These are phyloP conservation scores for Russula sp. DNA, from an alignment of 768 basidiomycete genomes.

Conservation along the genomic window DNA sequence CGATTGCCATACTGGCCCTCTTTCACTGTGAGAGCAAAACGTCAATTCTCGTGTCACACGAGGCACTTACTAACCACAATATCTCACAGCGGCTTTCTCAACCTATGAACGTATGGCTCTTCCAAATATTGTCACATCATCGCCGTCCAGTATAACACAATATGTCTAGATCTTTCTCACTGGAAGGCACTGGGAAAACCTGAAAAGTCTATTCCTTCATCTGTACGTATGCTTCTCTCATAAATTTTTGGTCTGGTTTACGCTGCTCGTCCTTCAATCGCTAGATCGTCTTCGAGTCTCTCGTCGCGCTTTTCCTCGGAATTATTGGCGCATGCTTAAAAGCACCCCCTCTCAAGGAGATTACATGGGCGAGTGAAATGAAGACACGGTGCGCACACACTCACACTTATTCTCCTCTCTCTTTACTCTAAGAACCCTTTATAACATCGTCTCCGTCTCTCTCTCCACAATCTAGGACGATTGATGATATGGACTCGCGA, in stretches of 20 bases:
- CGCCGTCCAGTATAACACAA: constrained; percentile 7
- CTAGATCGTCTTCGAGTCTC: constrained; percentile 66
- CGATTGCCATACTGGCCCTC: constrained; percentile 20
- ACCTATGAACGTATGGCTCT: constrained; percentile 67
- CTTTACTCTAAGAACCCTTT: background rate
- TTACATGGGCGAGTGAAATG: constrained; percentile 91
- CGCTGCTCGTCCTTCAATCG: background rate
- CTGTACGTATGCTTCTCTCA: constrained; percentile 44
- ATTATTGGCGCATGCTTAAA: constrained; percentile 71
- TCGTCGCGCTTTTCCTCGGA: constrained; percentile 62
- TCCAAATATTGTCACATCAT: background rate
- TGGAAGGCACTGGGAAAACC: constrained; percentile 72
- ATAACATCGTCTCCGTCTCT: background rate
- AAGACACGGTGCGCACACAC: constrained; percentile 56
- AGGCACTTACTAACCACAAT: background rate
- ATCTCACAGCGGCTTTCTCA: constrained; percentile 64
- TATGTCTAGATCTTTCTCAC: constrained; percentile 61
- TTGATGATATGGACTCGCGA: constrained; percentile 31
- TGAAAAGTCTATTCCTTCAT: constrained; percentile 60
- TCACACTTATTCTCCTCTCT: background rate
- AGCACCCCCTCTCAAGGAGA: constrained; percentile 68
- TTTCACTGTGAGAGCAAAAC: constrained; percentile 23
- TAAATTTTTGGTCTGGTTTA: background rate
- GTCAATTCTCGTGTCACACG: background rate
- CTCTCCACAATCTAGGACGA: constrained; percentile 17